Evolutionary conservation across 176 grass and related monocot species (phyloP).

Genomic region (Alopecurus myosuroides): DNA sequence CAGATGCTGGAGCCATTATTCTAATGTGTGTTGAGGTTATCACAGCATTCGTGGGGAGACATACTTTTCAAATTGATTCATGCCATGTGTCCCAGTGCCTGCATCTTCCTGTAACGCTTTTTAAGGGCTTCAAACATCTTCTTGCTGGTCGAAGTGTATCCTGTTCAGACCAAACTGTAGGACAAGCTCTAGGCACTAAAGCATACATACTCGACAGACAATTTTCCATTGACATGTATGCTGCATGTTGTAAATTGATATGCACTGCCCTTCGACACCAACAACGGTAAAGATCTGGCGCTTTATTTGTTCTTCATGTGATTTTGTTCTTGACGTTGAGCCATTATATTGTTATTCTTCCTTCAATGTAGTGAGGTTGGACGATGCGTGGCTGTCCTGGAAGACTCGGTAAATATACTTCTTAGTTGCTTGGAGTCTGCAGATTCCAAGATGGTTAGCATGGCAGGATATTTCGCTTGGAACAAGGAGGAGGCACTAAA

Average conservation of each 20-base stretch:
- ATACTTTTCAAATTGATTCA: conserved; percentile 65
- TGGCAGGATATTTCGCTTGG: conserved; percentile 68
- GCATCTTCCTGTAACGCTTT: conserved; percentile 63
- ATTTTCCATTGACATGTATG: conserved; percentile 76
- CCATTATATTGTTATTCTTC: conserved; percentile 5
- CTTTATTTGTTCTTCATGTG: not conserved
- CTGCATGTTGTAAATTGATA: conserved; percentile 92
- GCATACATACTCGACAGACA: conserved; percentile 59
- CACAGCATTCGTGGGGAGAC: conserved; percentile 62
- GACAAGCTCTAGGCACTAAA: conserved; percentile 12
- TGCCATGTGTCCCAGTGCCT: conserved; percentile 72
- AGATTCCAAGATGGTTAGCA: conserved; percentile 50
- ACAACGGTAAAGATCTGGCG: conserved; percentile 44
- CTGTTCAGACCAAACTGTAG: conserved; percentile 18
- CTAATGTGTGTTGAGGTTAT: conserved; percentile 90
- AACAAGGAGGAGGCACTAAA: conserved; percentile 61
- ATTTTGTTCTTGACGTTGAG: conserved; percentile 12
- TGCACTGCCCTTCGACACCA: conserved; percentile 71
- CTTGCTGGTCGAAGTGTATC: conserved; percentile 9
- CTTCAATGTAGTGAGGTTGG: conserved; percentile 56
- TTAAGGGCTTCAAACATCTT: conserved; percentile 69
- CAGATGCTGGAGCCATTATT: conserved; percentile 65
- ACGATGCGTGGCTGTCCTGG: conserved; percentile 54
- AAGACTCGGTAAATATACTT: conserved; percentile 78
- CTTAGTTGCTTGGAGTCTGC: conserved; percentile 79